Evolutionary conservation across 805 yeast genomes (phyloP).

Genomic region (Saturnispora gosingensis): DNA sequence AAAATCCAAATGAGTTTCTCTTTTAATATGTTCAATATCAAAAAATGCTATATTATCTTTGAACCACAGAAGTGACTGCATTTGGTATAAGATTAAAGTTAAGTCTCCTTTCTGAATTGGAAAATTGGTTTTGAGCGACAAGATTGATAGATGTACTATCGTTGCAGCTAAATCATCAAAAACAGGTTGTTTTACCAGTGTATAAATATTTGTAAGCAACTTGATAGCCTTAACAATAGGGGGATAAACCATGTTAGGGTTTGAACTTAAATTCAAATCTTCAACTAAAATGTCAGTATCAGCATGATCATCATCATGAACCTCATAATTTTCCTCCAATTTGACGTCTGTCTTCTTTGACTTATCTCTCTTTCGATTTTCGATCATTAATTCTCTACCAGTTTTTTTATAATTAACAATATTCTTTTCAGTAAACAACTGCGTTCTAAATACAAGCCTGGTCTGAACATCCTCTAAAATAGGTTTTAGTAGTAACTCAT

Average conservation of each 20-base stretch:
- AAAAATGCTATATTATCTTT: slow-evolving; percentile 61
- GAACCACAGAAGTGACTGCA: slow-evolving; percentile 63
- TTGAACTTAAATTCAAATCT: slow-evolving; percentile 1
- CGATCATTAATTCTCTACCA: slow-evolving; percentile 57
- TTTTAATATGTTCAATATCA: slow-evolving; percentile 68
- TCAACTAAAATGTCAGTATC: slow-evolving; percentile 6
- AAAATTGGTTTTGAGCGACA: slow-evolving; percentile 49
- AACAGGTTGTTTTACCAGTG: slow-evolving; percentile 62
- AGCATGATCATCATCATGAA: not conserved
- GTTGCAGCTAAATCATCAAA: slow-evolving; percentile 88
- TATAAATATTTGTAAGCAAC: slow-evolving; percentile 68
- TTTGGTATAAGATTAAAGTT: slow-evolving; percentile 57
- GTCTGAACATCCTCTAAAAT: slow-evolving; percentile 71
- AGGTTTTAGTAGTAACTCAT: slow-evolving; percentile 58
- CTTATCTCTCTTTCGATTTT: slow-evolving; percentile 27
- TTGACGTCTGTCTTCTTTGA: not conserved
- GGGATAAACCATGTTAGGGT: slow-evolving; percentile 36
- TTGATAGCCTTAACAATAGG: slow-evolving; percentile 65
- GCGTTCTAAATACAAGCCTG: slow-evolving; percentile 71
- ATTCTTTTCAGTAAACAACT: slow-evolving; percentile 59
- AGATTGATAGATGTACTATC: slow-evolving; percentile 68
- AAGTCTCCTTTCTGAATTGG: slow-evolving; percentile 36
- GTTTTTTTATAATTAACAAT: slow-evolving; percentile 59
- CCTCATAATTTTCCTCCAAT: not conserved
- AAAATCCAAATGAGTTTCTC: slow-evolving; percentile 72